A percentile compares a stretch with the other conserved stretches of the same genome.
Conservation (phyloP, 768 basidiomycete species). For the Boletus huronensis region DNA sequence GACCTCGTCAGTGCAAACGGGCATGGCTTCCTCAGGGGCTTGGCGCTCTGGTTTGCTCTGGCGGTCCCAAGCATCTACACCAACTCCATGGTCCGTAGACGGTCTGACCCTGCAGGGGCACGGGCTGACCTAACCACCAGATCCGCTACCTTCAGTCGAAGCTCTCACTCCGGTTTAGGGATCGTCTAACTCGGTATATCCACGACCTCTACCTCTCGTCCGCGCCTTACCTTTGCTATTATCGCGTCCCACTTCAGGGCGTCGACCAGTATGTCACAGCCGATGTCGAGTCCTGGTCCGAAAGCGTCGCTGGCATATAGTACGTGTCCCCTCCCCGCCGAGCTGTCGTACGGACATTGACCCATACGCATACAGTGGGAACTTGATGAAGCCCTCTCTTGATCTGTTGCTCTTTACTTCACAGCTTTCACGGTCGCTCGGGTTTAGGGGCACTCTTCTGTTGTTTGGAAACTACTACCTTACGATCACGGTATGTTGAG, state of each 20-base stretch:
- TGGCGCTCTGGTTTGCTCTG: conserved; percentile 85
- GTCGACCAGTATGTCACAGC: conserved; percentile 92
- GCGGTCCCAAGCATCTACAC: conserved; percentile 94
- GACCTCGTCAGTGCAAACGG: conserved; percentile 88
- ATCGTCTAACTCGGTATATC: conserved; percentile 83
- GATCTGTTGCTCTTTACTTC: conserved; percentile 91
- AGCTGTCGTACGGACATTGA: background rate
- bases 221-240: conserved; percentile 67
- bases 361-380: conserved; percentile 54
- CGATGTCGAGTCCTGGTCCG: conserved; percentile 87
- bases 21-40: conserved; percentile 73
- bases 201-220: conserved; percentile 89
- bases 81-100: conserved; percentile 75
- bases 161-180: conserved; percentile 77
- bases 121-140: conserved; percentile 35
- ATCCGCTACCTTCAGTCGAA: conserved; percentile 87
- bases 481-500: conserved; percentile 51
- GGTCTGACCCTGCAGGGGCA: background rate
- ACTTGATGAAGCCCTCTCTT: conserved; percentile 87
- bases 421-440: conserved; percentile 84
- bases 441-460: conserved; percentile 75
- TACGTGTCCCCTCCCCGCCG: conserved; percentile 38
- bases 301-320: conserved; percentile 84
- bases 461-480: conserved; percentile 82
- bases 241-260: conserved; percentile 61